phyloP scores from a whole-genome alignment of 176 grass and related monocot species.

The Eleusine coracana region DNA sequence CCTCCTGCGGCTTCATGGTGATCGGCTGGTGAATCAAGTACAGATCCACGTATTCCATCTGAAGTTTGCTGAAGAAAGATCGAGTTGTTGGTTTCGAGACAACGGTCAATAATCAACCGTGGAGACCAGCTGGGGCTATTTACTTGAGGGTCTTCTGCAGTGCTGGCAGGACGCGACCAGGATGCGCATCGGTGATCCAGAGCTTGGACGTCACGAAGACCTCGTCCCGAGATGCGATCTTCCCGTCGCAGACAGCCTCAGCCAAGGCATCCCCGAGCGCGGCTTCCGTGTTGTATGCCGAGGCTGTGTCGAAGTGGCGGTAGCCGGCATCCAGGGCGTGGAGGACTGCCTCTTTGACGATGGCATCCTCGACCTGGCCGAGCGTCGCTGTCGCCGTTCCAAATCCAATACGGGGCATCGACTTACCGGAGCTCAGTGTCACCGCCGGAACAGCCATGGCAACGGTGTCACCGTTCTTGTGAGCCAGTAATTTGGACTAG shows the following conservation, averaged over 20 bases:
- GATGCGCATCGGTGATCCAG: conserved; percentile 28
- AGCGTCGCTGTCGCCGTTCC: conserved; percentile 25
- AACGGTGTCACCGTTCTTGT: neutral
- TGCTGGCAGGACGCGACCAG: conserved; percentile 14
- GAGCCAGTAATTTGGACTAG: no score
- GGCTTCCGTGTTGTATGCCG: neutral
- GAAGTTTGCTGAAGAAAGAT: conserved; percentile 1
- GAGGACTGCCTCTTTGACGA: neutral
- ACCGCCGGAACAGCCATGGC: neutral
- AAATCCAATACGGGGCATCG: conserved; percentile 36
- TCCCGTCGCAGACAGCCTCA: neutral
- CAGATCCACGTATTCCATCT: conserved; percentile 33
- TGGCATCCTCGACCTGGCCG: neutral
- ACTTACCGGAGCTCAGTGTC: neutral
- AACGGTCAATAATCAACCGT: neutral
- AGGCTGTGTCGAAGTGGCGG: conserved; percentile 43
- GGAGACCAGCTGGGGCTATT: neutral
- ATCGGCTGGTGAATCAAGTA: conserved; percentile 31
- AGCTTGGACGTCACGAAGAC: conserved; percentile 50
- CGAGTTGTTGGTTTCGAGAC: neutral
- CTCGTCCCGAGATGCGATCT: conserved; percentile 16
- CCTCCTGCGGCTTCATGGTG: neutral
- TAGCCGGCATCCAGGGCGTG: conserved; percentile 33
- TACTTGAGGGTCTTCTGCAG: conserved; percentile 26
- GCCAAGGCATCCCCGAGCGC: conserved; percentile 18